Conservation (phyloP, 345 rosid genomes). For the Rubroshorea leprosula region DNA sequence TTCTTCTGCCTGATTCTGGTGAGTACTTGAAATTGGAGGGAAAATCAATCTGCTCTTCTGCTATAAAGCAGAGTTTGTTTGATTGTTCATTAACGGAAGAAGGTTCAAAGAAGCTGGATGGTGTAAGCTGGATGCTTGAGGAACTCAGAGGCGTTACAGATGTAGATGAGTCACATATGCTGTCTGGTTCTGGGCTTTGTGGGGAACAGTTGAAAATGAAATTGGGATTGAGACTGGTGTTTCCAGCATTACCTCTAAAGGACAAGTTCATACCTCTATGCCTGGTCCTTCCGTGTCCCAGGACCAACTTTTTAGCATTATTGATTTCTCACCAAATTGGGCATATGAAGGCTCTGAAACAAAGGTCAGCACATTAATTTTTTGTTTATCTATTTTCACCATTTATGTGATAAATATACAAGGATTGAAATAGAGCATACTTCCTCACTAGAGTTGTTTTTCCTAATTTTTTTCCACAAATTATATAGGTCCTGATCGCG, state of each 20-base stretch:
- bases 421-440: too few species aligned
- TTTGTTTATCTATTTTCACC: neutral
- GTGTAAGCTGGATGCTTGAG: neutral
- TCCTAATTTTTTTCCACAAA: conserved; percentile 12
- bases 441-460: too few species aligned
- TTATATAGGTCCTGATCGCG: conserved; percentile 56
- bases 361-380: conserved; percentile 64
- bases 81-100: neutral
- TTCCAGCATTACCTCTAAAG: conserved; percentile 41
- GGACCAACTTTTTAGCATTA: conserved; percentile 77
- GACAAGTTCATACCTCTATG: conserved; percentile 44
- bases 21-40: neutral
- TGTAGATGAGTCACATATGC: neutral
- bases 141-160: neutral
- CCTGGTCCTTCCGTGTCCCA: conserved; percentile 74
- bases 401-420: neutral
- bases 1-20: neutral
- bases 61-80: neutral
- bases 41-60: neutral
- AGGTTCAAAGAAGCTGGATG: neutral
- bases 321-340: conserved; percentile 89
- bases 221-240: conserved; percentile 43
- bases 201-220: conserved; percentile 43
- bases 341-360: conserved; percentile 50
- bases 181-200: neutral